Conservation (phyloP, 257 asterid species). For the Avicennia marina region DNA sequence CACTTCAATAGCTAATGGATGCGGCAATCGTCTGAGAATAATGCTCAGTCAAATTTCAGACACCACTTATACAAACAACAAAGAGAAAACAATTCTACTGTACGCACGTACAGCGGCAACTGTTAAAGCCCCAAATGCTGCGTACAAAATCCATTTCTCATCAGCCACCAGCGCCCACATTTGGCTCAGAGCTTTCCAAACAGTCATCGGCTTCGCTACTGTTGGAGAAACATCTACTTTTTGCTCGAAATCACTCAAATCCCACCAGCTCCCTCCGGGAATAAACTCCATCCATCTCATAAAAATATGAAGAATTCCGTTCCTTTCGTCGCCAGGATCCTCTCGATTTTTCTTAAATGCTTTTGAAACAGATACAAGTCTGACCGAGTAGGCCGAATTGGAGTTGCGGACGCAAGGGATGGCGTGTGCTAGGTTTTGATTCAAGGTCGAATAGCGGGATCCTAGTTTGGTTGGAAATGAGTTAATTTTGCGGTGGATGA, state of each 20-base stretch:
- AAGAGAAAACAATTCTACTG: background rate
- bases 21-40: background rate
- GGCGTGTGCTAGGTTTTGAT: background rate
- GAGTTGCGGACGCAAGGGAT: background rate
- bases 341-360: constrained; percentile 13
- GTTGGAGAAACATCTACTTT: constrained; percentile 10
- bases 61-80: background rate
- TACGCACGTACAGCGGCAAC: constrained; percentile 42
- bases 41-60: background rate
- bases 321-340: constrained; percentile 7
- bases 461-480: constrained; percentile 18
- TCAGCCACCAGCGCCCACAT: constrained; percentile 43
- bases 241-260: constrained; percentile 22
- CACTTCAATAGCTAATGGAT: background rate
- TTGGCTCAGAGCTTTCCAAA: constrained; percentile 29
- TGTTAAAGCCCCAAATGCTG: constrained; percentile 36
- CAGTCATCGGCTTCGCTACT: constrained; percentile 27
- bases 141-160: constrained; percentile 40
- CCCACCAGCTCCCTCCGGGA: constrained; percentile 50
- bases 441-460: constrained; percentile 7
- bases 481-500: constrained; percentile 4
- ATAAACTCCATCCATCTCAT: constrained; percentile 24
- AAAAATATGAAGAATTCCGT: constrained; percentile 5
- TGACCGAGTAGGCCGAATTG: background rate
- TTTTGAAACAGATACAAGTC: background rate